Evolutionary conservation across 805 yeast species (phyloP).

Genomic region (Kluyveromyces dobzhanskii): DNA sequence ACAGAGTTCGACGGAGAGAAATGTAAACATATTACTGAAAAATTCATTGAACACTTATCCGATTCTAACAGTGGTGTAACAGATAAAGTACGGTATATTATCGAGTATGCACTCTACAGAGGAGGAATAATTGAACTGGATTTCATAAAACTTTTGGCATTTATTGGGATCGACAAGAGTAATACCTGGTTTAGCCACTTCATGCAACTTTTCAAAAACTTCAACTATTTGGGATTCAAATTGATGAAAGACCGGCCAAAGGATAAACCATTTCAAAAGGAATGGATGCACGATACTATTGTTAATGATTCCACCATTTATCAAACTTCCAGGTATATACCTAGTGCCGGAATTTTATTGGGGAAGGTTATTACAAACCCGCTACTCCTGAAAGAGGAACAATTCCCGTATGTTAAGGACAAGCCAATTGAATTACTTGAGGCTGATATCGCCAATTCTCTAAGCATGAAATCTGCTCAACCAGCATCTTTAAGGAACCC

Average conservation of each 20-base stretch:
- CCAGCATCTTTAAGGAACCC: slow-evolving; percentile 56
- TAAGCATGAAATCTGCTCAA: slow-evolving; percentile 27
- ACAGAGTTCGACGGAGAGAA: slow-evolving; percentile 57
- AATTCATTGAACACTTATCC: slow-evolving; percentile 47
- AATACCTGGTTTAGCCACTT: slow-evolving; percentile 35
- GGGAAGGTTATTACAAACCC: slow-evolving; percentile 42
- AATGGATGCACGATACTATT: slow-evolving; percentile 45
- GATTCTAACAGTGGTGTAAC: slow-evolving; percentile 41
- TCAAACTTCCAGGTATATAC: slow-evolving; percentile 64
- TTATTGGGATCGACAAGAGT: slow-evolving; percentile 35
- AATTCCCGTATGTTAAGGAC: slow-evolving; percentile 69
- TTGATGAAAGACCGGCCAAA: slow-evolving; percentile 37
- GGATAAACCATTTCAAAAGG: slow-evolving; percentile 39
- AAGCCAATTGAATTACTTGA: slow-evolving; percentile 50
- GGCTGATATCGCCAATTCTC: slow-evolving; percentile 27
- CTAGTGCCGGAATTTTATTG: slow-evolving; percentile 56
- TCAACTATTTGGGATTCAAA: slow-evolving; percentile 50
- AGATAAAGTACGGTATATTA: slow-evolving; percentile 68
- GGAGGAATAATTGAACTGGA: slow-evolving; percentile 76
- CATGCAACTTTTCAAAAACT: slow-evolving; percentile 47
- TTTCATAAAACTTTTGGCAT: slow-evolving; percentile 57
- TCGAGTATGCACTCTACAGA: slow-evolving; percentile 69
- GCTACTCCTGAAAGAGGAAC: slow-evolving; percentile 40
- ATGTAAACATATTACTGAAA: slow-evolving; percentile 51
- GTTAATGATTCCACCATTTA: slow-evolving; percentile 32